Base-by-base conservation (phyloP, 2,329 filamentous ascomycete species). In the Balansia obtecta region DNA sequence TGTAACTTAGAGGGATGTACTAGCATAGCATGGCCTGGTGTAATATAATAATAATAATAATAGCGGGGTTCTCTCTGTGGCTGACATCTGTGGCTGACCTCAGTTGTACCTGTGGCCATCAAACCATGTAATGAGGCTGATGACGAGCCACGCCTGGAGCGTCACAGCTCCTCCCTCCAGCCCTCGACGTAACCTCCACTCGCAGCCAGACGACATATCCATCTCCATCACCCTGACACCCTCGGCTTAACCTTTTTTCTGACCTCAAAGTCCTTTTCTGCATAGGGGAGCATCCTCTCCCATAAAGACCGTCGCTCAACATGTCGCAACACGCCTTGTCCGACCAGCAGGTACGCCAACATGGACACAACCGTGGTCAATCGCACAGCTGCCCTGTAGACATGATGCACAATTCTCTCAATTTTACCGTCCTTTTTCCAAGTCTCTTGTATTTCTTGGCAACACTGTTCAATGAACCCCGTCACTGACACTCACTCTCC, bases 261-360 rank as follows among this genome's bases (percentile, higher is more conserved):
- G 45, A n/a, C 53, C 52, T 53, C 51, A 58, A 51, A 54, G 53
- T 57, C 68, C 68, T 34, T 34, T 16, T 40, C 20, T 30, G 16
- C 13, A 45, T 27, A 33, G 32, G 41, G 41, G 13, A 32, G 40
- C 50, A 40, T 22, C 50, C 9, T 12, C 9, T 12, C 48, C 48
- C 52, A 50, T 22, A 56, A 53, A 54, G 39, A 85, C 71, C 54
- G 41, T 52, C 54, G 57, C 65, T 68, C 77, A 85, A 71, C 68
- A 95, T 95, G 89, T 93, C 89, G 72, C 85, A 89, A 77, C 89
- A 95, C 83, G 86, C 88, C 69, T 85, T 97, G 74, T 95, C 90
- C 73, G 90, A 96, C 80, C 89, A 95, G 75, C 89, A 95, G 85
- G 88, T 93, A 80, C 64, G 68, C 60, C 20, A 13, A 41, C 6